Evolutionary conservation across 768 basidiomycete species (phyloP).

Genomic region (Boletus pseudopeckii): DNA sequence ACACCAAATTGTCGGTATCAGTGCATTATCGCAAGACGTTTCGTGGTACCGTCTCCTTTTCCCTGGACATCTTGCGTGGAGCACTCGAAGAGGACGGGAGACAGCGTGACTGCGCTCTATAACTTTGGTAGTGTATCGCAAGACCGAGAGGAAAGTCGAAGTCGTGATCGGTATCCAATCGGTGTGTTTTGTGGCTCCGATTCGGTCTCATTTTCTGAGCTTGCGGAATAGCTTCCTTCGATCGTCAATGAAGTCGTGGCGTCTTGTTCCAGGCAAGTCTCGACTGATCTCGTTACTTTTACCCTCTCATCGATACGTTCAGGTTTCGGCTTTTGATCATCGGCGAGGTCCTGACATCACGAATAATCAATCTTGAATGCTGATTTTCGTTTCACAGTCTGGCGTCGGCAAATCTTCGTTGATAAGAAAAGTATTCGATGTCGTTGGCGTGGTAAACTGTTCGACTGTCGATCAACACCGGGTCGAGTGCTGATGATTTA

Average conservation of each 20-base stretch:
- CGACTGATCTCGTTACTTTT: neutral
- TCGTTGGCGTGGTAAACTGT: too few relatives aligned
- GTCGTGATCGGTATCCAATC: neutral
- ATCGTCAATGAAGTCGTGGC: neutral
- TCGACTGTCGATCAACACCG: neutral
- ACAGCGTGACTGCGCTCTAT: neutral
- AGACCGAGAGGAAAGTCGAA: neutral
- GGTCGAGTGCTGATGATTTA: neutral
- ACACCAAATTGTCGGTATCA: neutral
- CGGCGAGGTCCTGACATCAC: neutral
- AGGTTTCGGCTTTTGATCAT: constrained; percentile 9
- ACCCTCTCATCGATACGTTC: neutral
- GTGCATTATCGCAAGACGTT: neutral
- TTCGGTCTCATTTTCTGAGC: neutral
- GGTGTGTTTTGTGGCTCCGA: neutral
- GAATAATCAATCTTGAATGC: neutral
- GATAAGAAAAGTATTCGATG: constrained; percentile 4
- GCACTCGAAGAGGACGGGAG: neutral
- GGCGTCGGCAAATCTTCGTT: constrained; percentile 1
- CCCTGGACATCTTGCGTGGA: neutral
- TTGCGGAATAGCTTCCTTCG: neutral
- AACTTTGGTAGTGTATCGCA: neutral
- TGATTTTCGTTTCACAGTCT: neutral
- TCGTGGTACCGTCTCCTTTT: neutral
- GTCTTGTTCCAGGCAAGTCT: neutral